Conservation (phyloP, 345 rosid genomes). For the Eutrema heterophyllum region DNA sequence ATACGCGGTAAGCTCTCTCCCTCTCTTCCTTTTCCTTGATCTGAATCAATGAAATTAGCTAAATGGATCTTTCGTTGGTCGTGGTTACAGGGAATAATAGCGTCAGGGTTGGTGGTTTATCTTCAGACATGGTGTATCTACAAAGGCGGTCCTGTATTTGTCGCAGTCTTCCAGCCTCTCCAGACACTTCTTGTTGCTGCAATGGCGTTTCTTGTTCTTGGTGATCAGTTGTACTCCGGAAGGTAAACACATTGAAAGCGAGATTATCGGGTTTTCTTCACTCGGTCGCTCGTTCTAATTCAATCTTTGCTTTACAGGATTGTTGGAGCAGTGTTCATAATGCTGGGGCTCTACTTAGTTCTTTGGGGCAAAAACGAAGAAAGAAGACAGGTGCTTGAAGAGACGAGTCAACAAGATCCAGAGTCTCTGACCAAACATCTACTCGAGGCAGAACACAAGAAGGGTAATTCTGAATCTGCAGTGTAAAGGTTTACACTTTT, state of each 20-base stretch:
- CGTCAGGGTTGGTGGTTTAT: conserved; percentile 63
- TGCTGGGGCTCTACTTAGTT: conserved; percentile 57
- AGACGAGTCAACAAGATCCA: conserved; percentile 31
- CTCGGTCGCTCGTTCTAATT: neutral
- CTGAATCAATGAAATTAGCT: neutral
- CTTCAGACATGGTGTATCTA: conserved; percentile 82
- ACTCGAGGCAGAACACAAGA: conserved; percentile 35
- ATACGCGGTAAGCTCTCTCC: conserved; percentile 48
- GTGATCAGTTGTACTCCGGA: conserved; percentile 69
- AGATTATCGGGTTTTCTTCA: neutral
- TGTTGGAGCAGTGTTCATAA: conserved; percentile 57
- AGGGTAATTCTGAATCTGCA: conserved; percentile 4
- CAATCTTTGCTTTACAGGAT: conserved; percentile 34
- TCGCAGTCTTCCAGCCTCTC: conserved; percentile 73
- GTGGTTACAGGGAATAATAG: conserved; percentile 54
- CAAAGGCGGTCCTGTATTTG: conserved; percentile 71
- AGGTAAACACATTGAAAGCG: conserved; percentile 34
- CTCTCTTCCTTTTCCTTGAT: neutral
- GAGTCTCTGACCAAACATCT: conserved; percentile 44
- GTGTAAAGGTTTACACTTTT: conserved; percentile 13
- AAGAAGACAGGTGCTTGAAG: conserved; percentile 23
- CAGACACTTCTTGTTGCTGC: conserved; percentile 68
- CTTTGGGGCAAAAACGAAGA: conserved; percentile 73
- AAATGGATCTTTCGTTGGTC: neutral
- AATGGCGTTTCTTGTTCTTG: conserved; percentile 59